Conservation (phyloP, 345 rosid genomes). For the Xanthoceras sorbifolium region DNA sequence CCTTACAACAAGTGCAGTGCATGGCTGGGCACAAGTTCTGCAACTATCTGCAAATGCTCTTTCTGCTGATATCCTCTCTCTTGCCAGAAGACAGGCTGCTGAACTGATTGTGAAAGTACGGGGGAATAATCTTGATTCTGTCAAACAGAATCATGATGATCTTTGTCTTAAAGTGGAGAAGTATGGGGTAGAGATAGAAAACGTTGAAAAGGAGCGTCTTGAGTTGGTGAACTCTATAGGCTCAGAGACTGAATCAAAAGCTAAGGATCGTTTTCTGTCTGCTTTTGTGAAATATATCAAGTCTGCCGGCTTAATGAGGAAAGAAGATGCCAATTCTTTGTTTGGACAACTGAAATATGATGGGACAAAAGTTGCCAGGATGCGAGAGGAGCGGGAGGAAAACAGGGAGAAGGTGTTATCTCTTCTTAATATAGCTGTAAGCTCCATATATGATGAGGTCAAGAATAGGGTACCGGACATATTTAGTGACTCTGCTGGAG, state of each 20-base stretch:
- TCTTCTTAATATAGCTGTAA: conserved; percentile 55
- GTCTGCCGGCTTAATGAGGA: conserved; percentile 54
- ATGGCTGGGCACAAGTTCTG: conserved; percentile 81
- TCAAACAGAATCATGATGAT: conserved; percentile 52
- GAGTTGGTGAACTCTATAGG: conserved; percentile 66
- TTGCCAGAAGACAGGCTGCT: conserved; percentile 74
- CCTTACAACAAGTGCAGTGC: conserved; percentile 66
- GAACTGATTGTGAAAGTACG: conserved; percentile 57
- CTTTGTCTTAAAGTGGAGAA: conserved; percentile 60
- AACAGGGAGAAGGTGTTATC: conserved; percentile 61
- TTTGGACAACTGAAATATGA: conserved; percentile 38
- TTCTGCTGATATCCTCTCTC: conserved; percentile 66
- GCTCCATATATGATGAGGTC: conserved; percentile 58
- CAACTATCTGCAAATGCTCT: conserved; percentile 70
- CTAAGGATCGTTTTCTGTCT: conserved; percentile 71
- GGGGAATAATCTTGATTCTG: conserved; percentile 53
- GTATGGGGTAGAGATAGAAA: conserved; percentile 59
- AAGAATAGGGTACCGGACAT: conserved; percentile 50
- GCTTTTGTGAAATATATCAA: conserved; percentile 71
- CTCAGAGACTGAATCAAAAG: conserved; percentile 64
- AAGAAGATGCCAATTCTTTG: conserved; percentile 43
- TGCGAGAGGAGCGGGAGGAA: conserved; percentile 43
- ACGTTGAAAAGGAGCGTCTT: conserved; percentile 59
- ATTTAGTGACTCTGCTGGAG: conserved; percentile 39
- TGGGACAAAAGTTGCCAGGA: conserved; percentile 36